Evolutionary conservation across 371 early-diverging fungal genomes (phyloP), one percentile per base, ranked within the genome.

Genomic region (Rhizopus microsporus): DNA sequence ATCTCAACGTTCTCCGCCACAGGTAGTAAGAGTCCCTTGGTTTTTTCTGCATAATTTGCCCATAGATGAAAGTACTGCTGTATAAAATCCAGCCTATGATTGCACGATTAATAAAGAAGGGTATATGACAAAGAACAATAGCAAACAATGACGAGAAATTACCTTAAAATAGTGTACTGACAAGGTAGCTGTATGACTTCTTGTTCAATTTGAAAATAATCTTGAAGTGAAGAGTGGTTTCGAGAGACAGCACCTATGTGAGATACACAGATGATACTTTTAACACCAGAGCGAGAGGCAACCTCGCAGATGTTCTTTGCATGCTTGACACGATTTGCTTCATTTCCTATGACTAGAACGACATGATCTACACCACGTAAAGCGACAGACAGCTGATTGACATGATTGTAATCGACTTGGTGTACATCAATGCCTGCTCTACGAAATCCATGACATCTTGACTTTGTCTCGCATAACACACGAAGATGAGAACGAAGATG

Each of bases 51-150:
- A 59, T 63, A 55, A 38, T 29, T 58, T 5, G 71, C 57, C 71
- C 67, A 67, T n/a, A 71, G 51, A 56, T 71, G 71, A 16, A 71
- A 67, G 47, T 67, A 63, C 51, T 71, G 71, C 40, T 75, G 67
- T 13, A 79, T 52, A 64, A 71, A 79, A 39, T 79, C 79, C 29
- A 74, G 68, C 63, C 78, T 78, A 54, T 35, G 32, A 44, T 34
- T 42, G 5, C 31, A 7, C 7, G 38, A 30, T 42, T 16, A 32
- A 32, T 35, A 43, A 43, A 13, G 23, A 47, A 30, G 1, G 55
- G n/a, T n/a, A 47, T n/a, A 49, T 56, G 32, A 55, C 5, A 57
- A 16, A 34, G 5, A 51, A 44, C 7, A 38, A 46, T 0, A 30
- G 13, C 17, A 42, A 31, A 23, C 0, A 4, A 6, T 5, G 16